A percentile compares a stretch with the other conserved stretches of the same genome.
Evolutionary conservation across 805 yeast species (phyloP).

Genomic region (Pichia thaimueangensis): DNA sequence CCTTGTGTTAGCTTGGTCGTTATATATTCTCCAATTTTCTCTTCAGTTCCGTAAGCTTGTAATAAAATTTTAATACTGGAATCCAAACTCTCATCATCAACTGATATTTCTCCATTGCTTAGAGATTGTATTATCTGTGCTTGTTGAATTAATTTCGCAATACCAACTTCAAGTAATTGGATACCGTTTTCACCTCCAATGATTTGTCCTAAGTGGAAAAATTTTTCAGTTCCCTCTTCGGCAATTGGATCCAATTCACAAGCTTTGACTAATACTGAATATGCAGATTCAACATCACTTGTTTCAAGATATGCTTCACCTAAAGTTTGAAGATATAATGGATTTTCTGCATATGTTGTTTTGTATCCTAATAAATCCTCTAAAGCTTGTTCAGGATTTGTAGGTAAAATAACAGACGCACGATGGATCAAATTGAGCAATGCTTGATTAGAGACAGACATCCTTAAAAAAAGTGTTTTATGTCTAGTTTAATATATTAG

Average conservation of each 20-base stretch:
- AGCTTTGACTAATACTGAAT: conserved; percentile 49
- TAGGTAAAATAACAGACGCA: conserved; percentile 33
- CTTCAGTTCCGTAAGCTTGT: conserved; percentile 24
- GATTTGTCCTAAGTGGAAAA: conserved; percentile 85
- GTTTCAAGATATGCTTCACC: conserved; percentile 79
- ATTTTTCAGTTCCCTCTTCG: conserved; percentile 65
- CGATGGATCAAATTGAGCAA: conserved; percentile 27
- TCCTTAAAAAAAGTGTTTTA: too few species aligned
- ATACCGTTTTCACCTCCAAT: conserved; percentile 78
- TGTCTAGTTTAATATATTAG: too few species aligned
- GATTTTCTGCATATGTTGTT: conserved; percentile 34
- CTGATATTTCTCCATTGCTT: conserved; percentile 1
- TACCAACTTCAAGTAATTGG: conserved; percentile 53
- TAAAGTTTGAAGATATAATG: conserved; percentile 45
- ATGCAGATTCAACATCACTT: conserved; percentile 76
- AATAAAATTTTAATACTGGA: conserved; percentile 21
- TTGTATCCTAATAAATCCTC: conserved; percentile 36
- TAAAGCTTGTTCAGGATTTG: conserved; percentile 51
- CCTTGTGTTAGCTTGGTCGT: conserved; percentile 67
- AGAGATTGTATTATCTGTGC: conserved; percentile 16
- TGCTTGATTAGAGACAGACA: conserved; percentile 8
- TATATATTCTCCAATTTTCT: conserved; percentile 31
- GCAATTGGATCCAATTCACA: conserved; percentile 69
- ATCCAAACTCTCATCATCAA: conserved; percentile 15
- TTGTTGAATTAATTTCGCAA: conserved; percentile 42